Evolutionary conservation across 495 filamentous ascomycete genomes (phyloP), one percentile per base, ranked within the genome.

Genomic region (Durotheca rogersii): DNA sequence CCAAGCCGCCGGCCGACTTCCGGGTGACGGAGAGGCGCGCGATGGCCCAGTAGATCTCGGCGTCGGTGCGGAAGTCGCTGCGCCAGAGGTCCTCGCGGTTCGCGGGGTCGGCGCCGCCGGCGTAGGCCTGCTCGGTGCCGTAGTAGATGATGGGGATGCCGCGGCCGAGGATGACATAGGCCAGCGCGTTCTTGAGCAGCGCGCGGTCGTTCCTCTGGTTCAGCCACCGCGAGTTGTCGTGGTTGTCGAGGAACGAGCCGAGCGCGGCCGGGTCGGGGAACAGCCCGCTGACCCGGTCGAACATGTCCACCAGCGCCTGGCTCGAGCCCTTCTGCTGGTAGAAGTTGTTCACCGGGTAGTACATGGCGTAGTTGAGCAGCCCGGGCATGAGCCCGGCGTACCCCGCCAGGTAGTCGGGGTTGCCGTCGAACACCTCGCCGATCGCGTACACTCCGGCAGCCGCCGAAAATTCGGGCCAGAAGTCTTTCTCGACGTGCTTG

Each of bases 11-110:
- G 0, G 55, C 67, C 35, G 65, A 41, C 27, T 59, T 72, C 36
- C 65, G 68, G 0, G 67, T 60, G 3, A 52, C 58, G 7, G 67
- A 65, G 7, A 67, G 49, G 19, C 53, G 53, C 4, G 53, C 50
- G 23, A 67, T 66, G 14, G 64, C 23, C 62, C 67, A 17, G 72
- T 89, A 90, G 1, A 90, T 73, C 10, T 78, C 66, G 0, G 80
- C 58, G 12, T 60, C 61, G 17, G 80, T 87, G 41, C 75, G 62
- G 66, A 88, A 93, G 5, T 68, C 67, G 21, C 80, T 80, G 12
- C 79, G 71, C 88, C 88, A 93, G 32, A 89, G 59, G 21, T 87
- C 85, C 65, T 90, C 87, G 33, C 88, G 83, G 63, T 90, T 87
- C 23, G 66, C 51, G 0, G 87, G 87, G 27, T 81, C 79, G 38